Conservation (phyloP, 1,139 yeast species). For the Schizosaccharomyces versatilis region DNA sequence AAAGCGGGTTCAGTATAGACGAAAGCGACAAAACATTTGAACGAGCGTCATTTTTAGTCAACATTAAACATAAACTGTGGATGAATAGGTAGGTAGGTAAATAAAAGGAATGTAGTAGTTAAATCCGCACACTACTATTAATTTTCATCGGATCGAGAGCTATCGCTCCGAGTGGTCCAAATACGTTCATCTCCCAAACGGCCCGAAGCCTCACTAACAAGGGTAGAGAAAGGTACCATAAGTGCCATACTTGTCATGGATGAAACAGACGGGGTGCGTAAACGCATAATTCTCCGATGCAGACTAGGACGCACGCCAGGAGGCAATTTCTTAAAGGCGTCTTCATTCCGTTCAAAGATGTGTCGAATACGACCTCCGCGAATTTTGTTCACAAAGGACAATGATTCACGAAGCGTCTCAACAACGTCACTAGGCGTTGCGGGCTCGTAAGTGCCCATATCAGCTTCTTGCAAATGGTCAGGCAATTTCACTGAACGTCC, state of each 20-base stretch:
- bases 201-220: slow-evolving; percentile 1
- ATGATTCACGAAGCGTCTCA: background rate
- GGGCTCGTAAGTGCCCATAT: background rate
- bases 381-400: background rate
- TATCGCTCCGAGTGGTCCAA: background rate
- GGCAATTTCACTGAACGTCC: slow-evolving; percentile 13
- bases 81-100: no score
- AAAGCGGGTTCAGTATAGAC: no score
- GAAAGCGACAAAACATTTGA: no score
- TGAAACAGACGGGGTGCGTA: background rate
- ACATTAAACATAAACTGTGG: no score
- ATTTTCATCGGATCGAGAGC: background rate
- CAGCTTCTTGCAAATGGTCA: slow-evolving; percentile 4
- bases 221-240: slow-evolving; percentile 1
- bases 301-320: background rate
- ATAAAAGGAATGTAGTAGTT: no score
- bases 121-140: no score
- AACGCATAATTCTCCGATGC: background rate
- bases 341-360: background rate
- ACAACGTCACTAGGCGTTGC: slow-evolving; percentile 1
- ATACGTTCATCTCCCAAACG: background rate
- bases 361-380: background rate
- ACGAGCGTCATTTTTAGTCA: no score
- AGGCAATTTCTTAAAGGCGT: background rate
- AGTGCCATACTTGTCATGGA: slow-evolving; percentile 1